A percentile compares a stretch with the other conserved stretches of the same genome.
phyloP scores from a whole-genome alignment of 495 filamentous ascomycete genomes.

The Extremus antarcticus region DNA sequence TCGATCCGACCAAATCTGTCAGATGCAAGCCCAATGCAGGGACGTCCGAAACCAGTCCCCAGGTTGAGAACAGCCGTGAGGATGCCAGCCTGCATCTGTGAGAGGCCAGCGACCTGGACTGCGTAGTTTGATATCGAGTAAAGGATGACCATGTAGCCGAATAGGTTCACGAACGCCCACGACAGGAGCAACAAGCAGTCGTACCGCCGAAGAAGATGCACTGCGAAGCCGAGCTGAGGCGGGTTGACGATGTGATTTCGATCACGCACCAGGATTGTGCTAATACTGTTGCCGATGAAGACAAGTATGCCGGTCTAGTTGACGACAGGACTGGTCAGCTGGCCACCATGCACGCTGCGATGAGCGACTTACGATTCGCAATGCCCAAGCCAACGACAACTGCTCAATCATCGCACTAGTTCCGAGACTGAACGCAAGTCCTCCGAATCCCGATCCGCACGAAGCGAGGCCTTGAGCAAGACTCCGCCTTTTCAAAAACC shows the following conservation, averaged over 20 bases:
- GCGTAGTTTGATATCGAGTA: constrained; percentile 51
- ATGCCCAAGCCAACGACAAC: constrained; percentile 51
- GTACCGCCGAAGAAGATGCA: constrained; percentile 33
- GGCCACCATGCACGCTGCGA: not conserved
- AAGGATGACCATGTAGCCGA: constrained; percentile 39
- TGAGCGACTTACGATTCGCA: constrained; percentile 30
- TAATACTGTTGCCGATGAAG: constrained; percentile 47
- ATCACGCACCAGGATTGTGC: constrained; percentile 48
- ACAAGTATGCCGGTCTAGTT: constrained; percentile 41
- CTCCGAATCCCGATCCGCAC: constrained; percentile 62
- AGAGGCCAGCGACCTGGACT: constrained; percentile 45
- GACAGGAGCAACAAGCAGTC: constrained; percentile 42
- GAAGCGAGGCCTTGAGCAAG: constrained; percentile 64
- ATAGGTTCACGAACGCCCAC: constrained; percentile 59
- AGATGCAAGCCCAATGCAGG: constrained; percentile 53
- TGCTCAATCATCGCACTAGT: constrained; percentile 49
- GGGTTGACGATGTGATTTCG: constrained; percentile 42
- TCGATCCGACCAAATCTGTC: constrained; percentile 59
- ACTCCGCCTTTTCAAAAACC: constrained; percentile 59
- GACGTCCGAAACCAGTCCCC: constrained; percentile 52
- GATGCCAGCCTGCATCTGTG: constrained; percentile 54
- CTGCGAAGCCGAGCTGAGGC: constrained; percentile 39
- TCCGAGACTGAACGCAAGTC: constrained; percentile 43
- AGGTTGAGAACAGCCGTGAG: constrained; percentile 62
- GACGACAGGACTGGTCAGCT: too few species aligned